Percentiles rank a stretch among this genome's conserved stretches.
phyloP scores from a whole-genome alignment of 495 filamentous ascomycete species.

The Tuber magnatum region DNA sequence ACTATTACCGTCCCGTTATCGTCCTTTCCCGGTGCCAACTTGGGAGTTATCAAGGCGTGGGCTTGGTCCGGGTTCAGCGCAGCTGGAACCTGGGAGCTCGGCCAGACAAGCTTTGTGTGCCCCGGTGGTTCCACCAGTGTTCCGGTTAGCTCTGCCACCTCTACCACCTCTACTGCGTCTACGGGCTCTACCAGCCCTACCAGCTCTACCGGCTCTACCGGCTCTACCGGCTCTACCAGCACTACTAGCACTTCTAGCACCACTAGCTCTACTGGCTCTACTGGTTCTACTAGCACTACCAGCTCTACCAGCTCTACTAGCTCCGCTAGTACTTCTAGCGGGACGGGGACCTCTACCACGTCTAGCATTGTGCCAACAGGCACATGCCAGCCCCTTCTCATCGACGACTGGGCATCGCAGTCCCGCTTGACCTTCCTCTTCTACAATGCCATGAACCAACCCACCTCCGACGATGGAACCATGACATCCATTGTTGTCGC shows the following conservation, averaged over 20 bases:
- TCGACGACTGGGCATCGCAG: conserved; percentile 59
- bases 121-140: conserved; percentile 23
- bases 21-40: conserved; percentile 49
- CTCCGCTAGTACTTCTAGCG: conserved; percentile 11
- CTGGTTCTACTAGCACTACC: conserved; percentile 16
- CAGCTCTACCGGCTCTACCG: neutral
- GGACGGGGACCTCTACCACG: conserved; percentile 6
- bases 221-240: conserved; percentile 21
- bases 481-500: conserved; percentile 54
- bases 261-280: conserved; percentile 6
- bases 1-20: conserved; percentile 51
- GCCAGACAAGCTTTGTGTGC: conserved; percentile 51
- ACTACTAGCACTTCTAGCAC: conserved; percentile 23
- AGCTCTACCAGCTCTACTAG: conserved; percentile 10
- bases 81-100: conserved; percentile 49
- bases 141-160: neutral
- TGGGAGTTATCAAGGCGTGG: conserved; percentile 49
- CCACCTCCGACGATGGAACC: conserved; percentile 55
- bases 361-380: conserved; percentile 37
- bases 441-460: conserved; percentile 55
- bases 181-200: conserved; percentile 22
- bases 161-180: conserved; percentile 9
- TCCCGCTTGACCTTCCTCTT: conserved; percentile 58
- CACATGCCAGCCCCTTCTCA: conserved; percentile 49
- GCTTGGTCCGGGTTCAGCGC: conserved; percentile 49